Conservation (phyloP, 78 protist species). For the Goniomonas avonlea region DNA sequence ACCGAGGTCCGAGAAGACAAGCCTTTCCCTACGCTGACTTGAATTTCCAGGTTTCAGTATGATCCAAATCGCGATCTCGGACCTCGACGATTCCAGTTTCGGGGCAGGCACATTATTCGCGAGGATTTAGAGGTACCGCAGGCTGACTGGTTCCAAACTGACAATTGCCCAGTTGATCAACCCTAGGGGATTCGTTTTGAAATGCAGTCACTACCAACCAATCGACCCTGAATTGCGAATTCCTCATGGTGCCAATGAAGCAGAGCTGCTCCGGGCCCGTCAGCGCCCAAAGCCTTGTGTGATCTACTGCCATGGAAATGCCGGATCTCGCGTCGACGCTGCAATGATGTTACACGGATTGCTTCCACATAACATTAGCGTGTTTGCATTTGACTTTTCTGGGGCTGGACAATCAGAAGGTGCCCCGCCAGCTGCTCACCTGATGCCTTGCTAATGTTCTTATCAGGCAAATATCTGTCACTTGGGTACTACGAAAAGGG, state of each 20-base stretch:
- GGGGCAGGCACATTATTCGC: neutral
- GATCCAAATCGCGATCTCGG: neutral
- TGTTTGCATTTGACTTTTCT: neutral
- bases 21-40: neutral
- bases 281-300: neutral
- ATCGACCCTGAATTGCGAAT: neutral
- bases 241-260: neutral
- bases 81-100: neutral
- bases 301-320: slow-evolving; percentile 28
- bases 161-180: slow-evolving; percentile 15
- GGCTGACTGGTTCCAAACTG: neutral
- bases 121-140: slow-evolving; percentile 1
- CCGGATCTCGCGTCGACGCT: slow-evolving; percentile 16
- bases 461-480: neutral
- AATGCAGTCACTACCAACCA: slow-evolving; percentile 13
- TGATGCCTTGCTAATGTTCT: no score
- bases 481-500: slow-evolving; percentile 16
- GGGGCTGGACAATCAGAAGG: slow-evolving; percentile 18
- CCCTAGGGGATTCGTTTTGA: neutral
- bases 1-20: neutral
- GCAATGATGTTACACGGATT: neutral
- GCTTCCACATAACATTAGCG: neutral
- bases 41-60: neutral
- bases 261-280: neutral
- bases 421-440: no score